Evolutionary conservation across 2,329 filamentous ascomycete genomes (phyloP), one percentile per base, ranked within the genome.

Genomic region (Xenoacremonium recifei): DNA sequence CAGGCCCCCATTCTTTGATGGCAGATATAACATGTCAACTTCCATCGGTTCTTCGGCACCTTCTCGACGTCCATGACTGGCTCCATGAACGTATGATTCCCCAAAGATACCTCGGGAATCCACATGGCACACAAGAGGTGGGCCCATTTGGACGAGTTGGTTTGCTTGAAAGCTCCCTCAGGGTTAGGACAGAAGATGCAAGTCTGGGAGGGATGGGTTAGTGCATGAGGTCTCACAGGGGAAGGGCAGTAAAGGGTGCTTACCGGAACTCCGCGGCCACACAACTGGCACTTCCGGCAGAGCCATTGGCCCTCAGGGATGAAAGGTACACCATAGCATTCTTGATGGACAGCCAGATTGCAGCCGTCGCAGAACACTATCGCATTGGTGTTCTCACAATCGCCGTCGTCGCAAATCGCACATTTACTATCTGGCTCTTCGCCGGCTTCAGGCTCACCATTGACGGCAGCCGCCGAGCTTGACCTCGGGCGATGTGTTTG

Each of bases 341-440:
- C 93, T 65, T 99, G 93, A 66, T 99, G 93, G 9, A 99, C 93
- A 4, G 93, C 93, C 38, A 99, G 73, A 66, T 99, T 95, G 67
- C 93, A 99, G 3, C 93, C 93, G 62, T 99, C 93, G 63, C 93
- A 99, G 62, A 99, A 99, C 17, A 99, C 93, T 59, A 99, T 99
- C 1, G 93, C 93, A 61, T 99, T 99, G 17, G 93, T 95, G 65
- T 99, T 99, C 68, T 99, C 93, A 61, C 93, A 99, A 61, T 99
- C 93, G n/a, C 93, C 93, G 60, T 99, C 93, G 61, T 99, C 93
- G 63, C 93, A 99, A 44, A 99, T 95, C 17, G 89, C 91, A 62
- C 93, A 99, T 66, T 96, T 97, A 55, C 87, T 96, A 65, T 99
- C 93, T 55, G 93, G 91, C 66, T 97, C 92, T 67, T 97, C 93